These are phyloP conservation scores for Rhizomucor pusillus DNA, from an alignment of 371 early-diverging fungal genomes.

Conservation along the genomic window DNA sequence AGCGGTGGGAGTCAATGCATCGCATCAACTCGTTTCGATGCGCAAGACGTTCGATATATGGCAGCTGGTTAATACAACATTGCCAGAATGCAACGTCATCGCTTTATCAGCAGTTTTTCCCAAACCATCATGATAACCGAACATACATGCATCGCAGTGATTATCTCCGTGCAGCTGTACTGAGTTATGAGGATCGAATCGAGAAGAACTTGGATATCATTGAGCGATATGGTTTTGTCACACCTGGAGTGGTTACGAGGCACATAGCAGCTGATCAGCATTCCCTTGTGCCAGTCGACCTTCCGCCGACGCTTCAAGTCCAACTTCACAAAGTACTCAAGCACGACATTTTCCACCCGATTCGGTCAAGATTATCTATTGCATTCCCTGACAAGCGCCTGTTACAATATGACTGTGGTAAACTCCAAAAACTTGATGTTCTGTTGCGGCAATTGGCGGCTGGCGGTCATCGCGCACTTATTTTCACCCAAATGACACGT, in stretches of 20 bases:
- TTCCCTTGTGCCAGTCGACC: slow-evolving; percentile 14
- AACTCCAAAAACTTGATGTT: slow-evolving; percentile 80
- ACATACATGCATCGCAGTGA: slow-evolving; percentile 26
- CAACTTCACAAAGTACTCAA: slow-evolving; percentile 12
- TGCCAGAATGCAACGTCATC: slow-evolving; percentile 12
- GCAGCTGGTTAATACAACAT: slow-evolving; percentile 31
- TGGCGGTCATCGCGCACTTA: slow-evolving; percentile 83
- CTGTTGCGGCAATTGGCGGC: slow-evolving; percentile 73
- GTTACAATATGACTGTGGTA: slow-evolving; percentile 89
- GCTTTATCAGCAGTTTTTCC: slow-evolving; percentile 13
- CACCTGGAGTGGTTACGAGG: slow-evolving; percentile 48
- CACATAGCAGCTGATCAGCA: slow-evolving; percentile 11
- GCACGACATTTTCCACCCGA: slow-evolving; percentile 53
- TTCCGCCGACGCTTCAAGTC: slow-evolving; percentile 7
- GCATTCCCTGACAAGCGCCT: slow-evolving; percentile 84
- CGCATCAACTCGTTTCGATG: slow-evolving; percentile 41
- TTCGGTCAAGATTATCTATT: slow-evolving; percentile 61
- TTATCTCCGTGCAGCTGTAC: slow-evolving; percentile 25
- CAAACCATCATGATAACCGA: slow-evolving; percentile 19
- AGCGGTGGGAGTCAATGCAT: slow-evolving; percentile 34
- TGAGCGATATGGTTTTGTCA: slow-evolving; percentile 68
- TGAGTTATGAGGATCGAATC: slow-evolving; percentile 49
- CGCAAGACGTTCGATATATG: slow-evolving; percentile 41
- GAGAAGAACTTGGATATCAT: slow-evolving; percentile 41
- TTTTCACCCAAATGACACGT: slow-evolving; percentile 99